Percentiles rank a stretch among this genome's conserved stretches.
phyloP scores from a whole-genome alignment of 768 basidiomycete genomes.

The Rubroboletus pulcherrimus region DNA sequence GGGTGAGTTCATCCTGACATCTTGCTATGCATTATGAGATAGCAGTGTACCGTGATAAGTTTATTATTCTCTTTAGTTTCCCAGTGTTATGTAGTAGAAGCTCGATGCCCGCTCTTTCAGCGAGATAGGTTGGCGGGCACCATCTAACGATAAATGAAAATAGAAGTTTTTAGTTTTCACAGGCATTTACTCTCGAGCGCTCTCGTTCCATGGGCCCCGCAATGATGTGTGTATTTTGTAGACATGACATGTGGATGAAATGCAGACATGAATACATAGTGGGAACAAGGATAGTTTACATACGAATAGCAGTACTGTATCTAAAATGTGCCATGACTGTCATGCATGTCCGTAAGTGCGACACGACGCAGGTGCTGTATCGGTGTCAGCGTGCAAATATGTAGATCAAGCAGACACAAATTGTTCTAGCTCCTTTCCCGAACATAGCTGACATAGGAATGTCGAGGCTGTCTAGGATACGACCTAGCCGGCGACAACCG shows the following conservation, averaged over 20 bases:
- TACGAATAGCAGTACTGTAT: neutral
- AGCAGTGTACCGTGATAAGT: neutral
- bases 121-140: neutral
- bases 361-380: neutral
- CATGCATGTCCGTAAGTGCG: neutral
- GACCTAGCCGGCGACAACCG: conserved; percentile 22
- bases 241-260: neutral
- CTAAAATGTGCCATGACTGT: neutral
- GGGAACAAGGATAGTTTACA: neutral
- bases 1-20: too few species aligned
- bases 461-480: conserved; percentile 23
- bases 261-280: too few species aligned
- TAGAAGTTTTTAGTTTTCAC: neutral
- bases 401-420: neutral
- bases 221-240: neutral
- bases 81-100: neutral
- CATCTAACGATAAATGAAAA: neutral
- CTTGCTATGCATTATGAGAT: too few species aligned
- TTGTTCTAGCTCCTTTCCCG: conserved; percentile 2
- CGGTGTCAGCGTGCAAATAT: neutral
- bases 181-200: too few species aligned
- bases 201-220: neutral
- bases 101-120: neutral
- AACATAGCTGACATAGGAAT: conserved; percentile 16
- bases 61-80: neutral